These are phyloP conservation scores for Cladobotryum protrusum DNA, from an alignment of 2,329 filamentous ascomycete genomes.

Conservation along the genomic window DNA sequence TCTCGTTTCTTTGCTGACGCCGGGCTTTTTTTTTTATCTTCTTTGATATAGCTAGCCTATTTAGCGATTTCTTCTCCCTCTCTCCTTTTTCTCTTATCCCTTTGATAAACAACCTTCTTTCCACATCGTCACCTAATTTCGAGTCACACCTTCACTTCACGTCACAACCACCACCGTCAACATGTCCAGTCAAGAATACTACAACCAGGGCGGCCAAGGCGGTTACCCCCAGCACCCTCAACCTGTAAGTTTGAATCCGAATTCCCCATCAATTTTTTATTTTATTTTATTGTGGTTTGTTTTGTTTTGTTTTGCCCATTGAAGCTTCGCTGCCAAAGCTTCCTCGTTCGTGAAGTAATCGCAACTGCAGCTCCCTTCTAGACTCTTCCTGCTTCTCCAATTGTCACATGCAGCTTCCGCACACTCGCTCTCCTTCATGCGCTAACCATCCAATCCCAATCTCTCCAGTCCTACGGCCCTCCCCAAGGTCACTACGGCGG, in stretches of 20 bases:
- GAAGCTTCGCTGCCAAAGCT: too few relatives aligned
- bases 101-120: neutral
- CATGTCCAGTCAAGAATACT: slow-evolving; percentile 39
- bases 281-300: too few relatives aligned
- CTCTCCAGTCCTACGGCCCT: slow-evolving; percentile 24
- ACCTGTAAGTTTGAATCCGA: slow-evolving; percentile 25
- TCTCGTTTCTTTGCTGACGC: neutral
- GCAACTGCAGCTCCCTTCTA: too few relatives aligned
- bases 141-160: neutral
- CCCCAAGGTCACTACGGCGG: slow-evolving; percentile 26
- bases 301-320: too few relatives aligned
- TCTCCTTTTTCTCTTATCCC: neutral
- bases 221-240: slow-evolving; percentile 35
- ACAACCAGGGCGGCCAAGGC: slow-evolving; percentile 25
- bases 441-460: slow-evolving; percentile 12
- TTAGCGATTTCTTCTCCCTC: neutral
- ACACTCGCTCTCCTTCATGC: neutral
- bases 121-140: neutral
- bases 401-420: too few relatives aligned
- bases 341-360: too few relatives aligned
- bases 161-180: neutral
- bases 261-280: too few relatives aligned
- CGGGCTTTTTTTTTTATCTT: neutral
- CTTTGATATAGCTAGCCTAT: neutral
- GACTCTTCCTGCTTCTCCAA: neutral